phyloP scores from a whole-genome alignment of 1,284 basidiomycete genomes.

The Rhodotorula sp. region DNA sequence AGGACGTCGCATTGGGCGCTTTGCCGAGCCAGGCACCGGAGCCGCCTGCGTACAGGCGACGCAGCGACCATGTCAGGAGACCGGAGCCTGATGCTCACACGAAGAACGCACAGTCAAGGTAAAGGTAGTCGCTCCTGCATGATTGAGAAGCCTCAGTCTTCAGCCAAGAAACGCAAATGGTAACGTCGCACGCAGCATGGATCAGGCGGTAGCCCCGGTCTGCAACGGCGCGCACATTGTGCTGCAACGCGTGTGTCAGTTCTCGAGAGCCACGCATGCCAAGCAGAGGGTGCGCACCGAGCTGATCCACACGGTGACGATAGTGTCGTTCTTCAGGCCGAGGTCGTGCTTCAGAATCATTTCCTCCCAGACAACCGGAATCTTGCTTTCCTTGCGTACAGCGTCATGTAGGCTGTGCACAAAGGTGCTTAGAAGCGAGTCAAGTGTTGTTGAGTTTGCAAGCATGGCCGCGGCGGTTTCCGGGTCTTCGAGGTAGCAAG shows the following conservation, averaged over 20 bases:
- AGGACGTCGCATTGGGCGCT: constrained; percentile 57
- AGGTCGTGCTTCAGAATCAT: constrained; percentile 69
- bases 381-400: constrained; percentile 57
- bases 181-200: constrained; percentile 55
- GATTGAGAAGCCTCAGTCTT: neutral
- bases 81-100: neutral
- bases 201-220: constrained; percentile 64
- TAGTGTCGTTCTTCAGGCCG: constrained; percentile 63
- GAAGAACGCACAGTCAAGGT: constrained; percentile 57
- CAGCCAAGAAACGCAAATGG: constrained; percentile 1
- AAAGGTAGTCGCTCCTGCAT: constrained; percentile 65
- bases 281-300: constrained; percentile 47
- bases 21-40: constrained; percentile 75
- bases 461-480: constrained; percentile 61
- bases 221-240: constrained; percentile 62
- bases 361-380: constrained; percentile 71
- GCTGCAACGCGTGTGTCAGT: neutral
- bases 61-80: neutral
- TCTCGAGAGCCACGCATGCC: too few relatives aligned
- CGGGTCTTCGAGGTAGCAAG: constrained; percentile 55
- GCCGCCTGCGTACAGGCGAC: constrained; percentile 52
- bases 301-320: constrained; percentile 73
- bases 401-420: constrained; percentile 60
- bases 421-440: constrained; percentile 66
- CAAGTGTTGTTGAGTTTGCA: constrained; percentile 59